Evolutionary conservation across 148 eudicot species (phyloP).

Genomic region (Silene uniflora): DNA sequence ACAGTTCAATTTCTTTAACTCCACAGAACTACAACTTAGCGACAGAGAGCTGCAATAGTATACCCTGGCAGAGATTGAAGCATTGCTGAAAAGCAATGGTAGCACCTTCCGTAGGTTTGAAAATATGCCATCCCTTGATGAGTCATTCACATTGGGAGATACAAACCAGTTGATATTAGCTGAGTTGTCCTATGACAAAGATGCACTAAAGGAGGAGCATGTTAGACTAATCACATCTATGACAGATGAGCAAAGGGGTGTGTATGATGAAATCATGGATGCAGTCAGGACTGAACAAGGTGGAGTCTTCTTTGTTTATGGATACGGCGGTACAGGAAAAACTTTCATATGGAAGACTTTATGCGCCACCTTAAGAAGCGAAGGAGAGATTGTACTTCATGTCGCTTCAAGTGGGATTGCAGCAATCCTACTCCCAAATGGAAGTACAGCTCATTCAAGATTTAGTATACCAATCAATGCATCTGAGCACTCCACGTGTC

Average conservation of each 20-base stretch:
- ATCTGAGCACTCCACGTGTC: constrained; percentile 14
- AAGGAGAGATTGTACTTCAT: too few relatives aligned
- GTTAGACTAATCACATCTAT: background rate
- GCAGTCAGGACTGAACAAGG: too few relatives aligned
- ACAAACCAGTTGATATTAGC: constrained; percentile 2
- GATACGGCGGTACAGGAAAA: too few relatives aligned
- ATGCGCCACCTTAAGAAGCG: too few relatives aligned
- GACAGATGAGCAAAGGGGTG: constrained; percentile 5
- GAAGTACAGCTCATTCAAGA: constrained; percentile 27
- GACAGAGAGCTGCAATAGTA: too few relatives aligned
- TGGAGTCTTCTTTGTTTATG: too few relatives aligned
- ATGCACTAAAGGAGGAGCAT: background rate
- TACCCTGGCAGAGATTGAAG: too few relatives aligned
- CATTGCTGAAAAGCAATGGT: background rate
- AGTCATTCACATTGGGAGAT: background rate
- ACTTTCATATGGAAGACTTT: too few relatives aligned
- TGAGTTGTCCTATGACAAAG: constrained; percentile 12
- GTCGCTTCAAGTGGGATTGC: too few relatives aligned
- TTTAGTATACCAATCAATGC: constrained; percentile 11
- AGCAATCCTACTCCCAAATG: background rate
- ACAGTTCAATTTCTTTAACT: too few relatives aligned
- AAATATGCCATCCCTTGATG: background rate
- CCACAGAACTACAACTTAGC: too few relatives aligned
- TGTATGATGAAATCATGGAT: constrained; percentile 8
- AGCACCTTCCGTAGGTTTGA: background rate